Base-by-base conservation (phyloP, 805 yeast genomes). In the Kurtzmaniella fragi region DNA sequence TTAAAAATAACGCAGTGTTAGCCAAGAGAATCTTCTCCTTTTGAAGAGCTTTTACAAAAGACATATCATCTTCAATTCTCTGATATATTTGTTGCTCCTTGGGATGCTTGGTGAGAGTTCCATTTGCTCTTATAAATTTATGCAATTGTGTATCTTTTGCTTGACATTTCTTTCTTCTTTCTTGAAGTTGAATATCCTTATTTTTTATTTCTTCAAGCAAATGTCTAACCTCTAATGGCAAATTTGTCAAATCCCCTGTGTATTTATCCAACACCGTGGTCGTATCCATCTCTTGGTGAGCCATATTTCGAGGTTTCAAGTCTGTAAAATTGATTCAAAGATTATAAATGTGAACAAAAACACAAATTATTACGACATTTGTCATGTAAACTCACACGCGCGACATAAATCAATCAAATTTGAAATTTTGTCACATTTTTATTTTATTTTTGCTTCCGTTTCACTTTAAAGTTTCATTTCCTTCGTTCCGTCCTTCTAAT, bases 221-320 rank as follows among this genome's bases (percentile, higher is more conserved):
- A 52, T 84, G 87, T 39, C 82, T 82, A 32, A 91, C 73, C 60
- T 91, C 99, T 4, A 87, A 80, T 17, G 96, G 96, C 32, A 93
- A 71, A 50, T 90, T 91, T 9, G 91, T 79, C 32, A 91, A 68
- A 47, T 78, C 83, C 54, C 77, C 82, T 2, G 73, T 67, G 42
- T 67, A 67, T 45, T 67, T 67, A 43, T 67, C 73, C 17, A 68
- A 54, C 11, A 70, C 71, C 1, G 93, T 77, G n/a, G 96, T 89
- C 3, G 97, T 90, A 62, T 90, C 98, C 95, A 87, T 87, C 11
- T 37, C 50, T 28, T 31, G 34, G 6, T 29, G 29, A 7, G 3
- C n/a, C 11, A 29, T 25, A 31, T 26, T 37, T 16, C 15, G 15
- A 6, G 28, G 23, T 17, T 20, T 13, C 12, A 15, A 17, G 28